Evolutionary conservation across 2,329 filamentous ascomycete genomes (phyloP).

Genomic region (Aaosphaeria pasadenensis): DNA sequence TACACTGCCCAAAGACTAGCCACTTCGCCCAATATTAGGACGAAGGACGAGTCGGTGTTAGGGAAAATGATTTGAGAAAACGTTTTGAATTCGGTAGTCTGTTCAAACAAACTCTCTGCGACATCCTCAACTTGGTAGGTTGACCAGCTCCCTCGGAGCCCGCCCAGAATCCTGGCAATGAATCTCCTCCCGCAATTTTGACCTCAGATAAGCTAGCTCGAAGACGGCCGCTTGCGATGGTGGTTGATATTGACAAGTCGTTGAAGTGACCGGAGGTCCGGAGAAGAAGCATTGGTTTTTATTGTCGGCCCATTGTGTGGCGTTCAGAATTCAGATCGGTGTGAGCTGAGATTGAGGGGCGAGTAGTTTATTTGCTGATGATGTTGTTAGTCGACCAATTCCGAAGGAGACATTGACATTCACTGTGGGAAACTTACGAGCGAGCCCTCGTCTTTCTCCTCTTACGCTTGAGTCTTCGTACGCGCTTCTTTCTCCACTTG

Average conservation of each 20-base stretch:
- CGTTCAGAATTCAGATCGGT: constrained; percentile 25
- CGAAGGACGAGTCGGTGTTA: constrained; percentile 35
- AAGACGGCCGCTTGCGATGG: constrained; percentile 11
- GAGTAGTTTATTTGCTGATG: constrained; percentile 50
- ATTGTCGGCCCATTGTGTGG: constrained; percentile 16
- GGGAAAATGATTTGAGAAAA: constrained; percentile 22
- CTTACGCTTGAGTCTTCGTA: constrained; percentile 99
- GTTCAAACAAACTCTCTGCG: constrained; percentile 16
- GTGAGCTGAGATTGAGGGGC: constrained; percentile 38
- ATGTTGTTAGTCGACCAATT: constrained; percentile 7
- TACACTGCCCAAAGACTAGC: constrained; percentile 35
- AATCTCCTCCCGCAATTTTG: constrained; percentile 13
- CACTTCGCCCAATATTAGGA: neutral
- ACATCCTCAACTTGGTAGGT: constrained; percentile 28
- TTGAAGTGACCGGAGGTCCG: constrained; percentile 15
- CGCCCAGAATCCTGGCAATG: constrained; percentile 25
- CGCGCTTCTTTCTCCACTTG: constrained; percentile 99
- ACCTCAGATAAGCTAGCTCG: constrained; percentile 18
- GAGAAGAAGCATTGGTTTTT: constrained; percentile 8
- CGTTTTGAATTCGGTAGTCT: constrained; percentile 19
- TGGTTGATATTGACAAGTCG: constrained; percentile 16
- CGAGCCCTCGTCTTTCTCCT: constrained; percentile 99
- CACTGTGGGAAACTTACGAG: constrained; percentile 64
- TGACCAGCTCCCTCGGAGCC: constrained; percentile 32
- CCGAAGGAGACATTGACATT: no score